phyloP scores from a whole-genome alignment of 768 basidiomycete genomes.

The Boletus tylopilopsis region DNA sequence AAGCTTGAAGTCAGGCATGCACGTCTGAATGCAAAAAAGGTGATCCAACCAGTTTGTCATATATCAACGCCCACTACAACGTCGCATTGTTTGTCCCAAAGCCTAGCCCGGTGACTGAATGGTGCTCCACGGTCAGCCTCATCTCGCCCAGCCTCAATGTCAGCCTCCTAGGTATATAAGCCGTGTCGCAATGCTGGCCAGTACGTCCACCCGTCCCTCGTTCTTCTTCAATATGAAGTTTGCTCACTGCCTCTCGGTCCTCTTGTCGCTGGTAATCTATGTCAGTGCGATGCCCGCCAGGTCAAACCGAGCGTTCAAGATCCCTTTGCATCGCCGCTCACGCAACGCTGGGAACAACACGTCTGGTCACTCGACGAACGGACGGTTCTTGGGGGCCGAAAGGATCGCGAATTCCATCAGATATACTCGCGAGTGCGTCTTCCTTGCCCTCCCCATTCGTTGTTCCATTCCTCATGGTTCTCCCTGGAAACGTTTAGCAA shows the following conservation, averaged over 20 bases:
- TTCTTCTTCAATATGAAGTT: slow-evolving; percentile 7
- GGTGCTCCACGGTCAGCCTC: slow-evolving; percentile 1
- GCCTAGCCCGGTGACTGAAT: no score
- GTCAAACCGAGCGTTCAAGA: background rate
- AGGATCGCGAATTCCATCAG: background rate
- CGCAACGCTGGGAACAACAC: background rate
- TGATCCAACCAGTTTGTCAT: no score
- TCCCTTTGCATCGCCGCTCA: slow-evolving; percentile 9
- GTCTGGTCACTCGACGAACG: background rate
- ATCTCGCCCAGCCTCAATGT: background rate
- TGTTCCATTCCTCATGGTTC: background rate
- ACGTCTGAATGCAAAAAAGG: no score
- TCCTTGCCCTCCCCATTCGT: background rate
- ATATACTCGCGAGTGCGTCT: slow-evolving; percentile 7
- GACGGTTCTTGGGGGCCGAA: background rate
- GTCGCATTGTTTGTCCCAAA: no score
- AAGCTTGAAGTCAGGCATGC: no score
- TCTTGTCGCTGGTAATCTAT: slow-evolving; percentile 1
- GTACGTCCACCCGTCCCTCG: background rate
- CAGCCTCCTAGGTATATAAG: slow-evolving; percentile 12
- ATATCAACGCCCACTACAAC: no score
- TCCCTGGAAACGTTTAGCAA: slow-evolving; percentile 31
- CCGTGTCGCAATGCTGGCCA: background rate
- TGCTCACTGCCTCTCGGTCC: background rate
- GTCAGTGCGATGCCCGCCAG: slow-evolving; percentile 8